These are phyloP conservation scores for Kwoniella sp. DNA, from an alignment of 768 basidiomycete genomes.

Conservation along the genomic window DNA sequence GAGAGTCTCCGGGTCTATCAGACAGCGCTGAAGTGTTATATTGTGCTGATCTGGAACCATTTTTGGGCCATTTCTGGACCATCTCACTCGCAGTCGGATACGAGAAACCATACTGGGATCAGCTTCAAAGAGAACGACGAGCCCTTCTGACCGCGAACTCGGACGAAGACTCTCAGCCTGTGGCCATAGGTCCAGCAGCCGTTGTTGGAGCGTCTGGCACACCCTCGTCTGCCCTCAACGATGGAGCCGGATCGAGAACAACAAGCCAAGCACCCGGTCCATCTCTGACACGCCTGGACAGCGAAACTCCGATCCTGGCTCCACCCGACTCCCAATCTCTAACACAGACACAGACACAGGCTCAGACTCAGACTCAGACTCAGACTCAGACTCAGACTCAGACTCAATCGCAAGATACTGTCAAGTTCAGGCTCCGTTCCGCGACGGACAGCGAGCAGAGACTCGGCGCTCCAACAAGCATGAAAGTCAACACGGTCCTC, in stretches of 20 bases:
- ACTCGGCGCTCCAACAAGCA: neutral
- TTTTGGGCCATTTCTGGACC: no score
- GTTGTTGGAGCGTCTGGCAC: neutral
- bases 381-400: neutral
- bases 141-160: neutral
- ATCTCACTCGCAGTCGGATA: constrained; percentile 11
- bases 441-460: neutral
- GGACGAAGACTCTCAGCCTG: neutral
- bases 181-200: neutral
- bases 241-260: no score
- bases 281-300: neutral
- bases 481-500: neutral
- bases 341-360: neutral
- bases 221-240: neutral
- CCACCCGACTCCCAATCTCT: neutral
- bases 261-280: no score
- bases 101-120: constrained; percentile 22
- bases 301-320: neutral
- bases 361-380: neutral
- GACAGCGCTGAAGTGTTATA: neutral
- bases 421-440: constrained; percentile 7
- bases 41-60: neutral
- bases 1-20: neutral
- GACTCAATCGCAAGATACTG: neutral
- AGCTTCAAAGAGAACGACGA: constrained; percentile 9